A percentile compares a stretch with the other conserved stretches of the same genome.
Conservation (phyloP, 805 yeast genomes). For the Lipomyces chichibuensis region DNA sequence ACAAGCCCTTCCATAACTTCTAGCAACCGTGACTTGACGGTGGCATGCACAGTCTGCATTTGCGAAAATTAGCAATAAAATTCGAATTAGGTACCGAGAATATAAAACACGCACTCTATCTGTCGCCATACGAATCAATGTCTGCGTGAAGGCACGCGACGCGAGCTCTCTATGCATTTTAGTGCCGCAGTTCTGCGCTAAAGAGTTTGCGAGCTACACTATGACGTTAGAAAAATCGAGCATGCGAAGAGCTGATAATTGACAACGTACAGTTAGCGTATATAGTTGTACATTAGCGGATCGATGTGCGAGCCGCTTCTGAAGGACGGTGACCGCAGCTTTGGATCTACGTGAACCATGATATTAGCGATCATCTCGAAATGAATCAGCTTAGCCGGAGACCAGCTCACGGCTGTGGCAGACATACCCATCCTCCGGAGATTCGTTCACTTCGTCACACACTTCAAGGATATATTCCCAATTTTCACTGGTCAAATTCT, state of each 20-base stretch:
- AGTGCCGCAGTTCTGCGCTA: conserved; percentile 80
- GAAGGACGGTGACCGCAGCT: conserved; percentile 52
- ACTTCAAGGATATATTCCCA: conserved; percentile 67
- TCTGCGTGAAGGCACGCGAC: conserved; percentile 55
- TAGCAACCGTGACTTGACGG: conserved; percentile 66
- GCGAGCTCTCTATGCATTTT: conserved; percentile 66
- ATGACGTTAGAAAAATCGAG: conserved; percentile 46
- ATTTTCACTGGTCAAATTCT: conserved; percentile 64
- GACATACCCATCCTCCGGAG: conserved; percentile 56
- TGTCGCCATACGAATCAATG: conserved; percentile 54
- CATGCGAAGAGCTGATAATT: background rate
- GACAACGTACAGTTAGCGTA: conserved; percentile 47
- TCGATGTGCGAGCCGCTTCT: conserved; percentile 52
- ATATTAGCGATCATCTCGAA: background rate
- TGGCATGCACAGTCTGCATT: conserved; percentile 55
- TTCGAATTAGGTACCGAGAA: background rate
- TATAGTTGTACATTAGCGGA: conserved; percentile 71
- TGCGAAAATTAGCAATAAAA: background rate
- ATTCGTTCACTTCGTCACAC: conserved; percentile 65
- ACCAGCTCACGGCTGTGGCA: background rate
- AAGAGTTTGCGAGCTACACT: conserved; percentile 51
- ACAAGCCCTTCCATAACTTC: conserved; percentile 71
- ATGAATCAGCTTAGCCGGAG: background rate
- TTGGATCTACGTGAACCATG: conserved; percentile 40
- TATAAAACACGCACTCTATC: conserved; percentile 45